phyloP scores from a whole-genome alignment of 306 rosid species.

The Arachis hypogaea region DNA sequence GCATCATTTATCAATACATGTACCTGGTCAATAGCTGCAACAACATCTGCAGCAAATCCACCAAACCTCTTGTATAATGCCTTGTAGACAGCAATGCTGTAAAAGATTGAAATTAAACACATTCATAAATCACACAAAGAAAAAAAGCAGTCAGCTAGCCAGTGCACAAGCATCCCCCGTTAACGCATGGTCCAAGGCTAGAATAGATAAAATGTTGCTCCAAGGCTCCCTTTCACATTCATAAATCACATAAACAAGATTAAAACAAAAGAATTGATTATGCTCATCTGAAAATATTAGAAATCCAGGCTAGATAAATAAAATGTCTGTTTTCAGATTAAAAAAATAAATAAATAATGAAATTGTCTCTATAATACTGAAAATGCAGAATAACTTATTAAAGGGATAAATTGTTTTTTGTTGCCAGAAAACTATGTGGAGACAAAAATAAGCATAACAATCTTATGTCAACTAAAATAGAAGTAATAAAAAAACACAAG shows the following conservation, averaged over 20 bases:
- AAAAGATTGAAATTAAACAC: slow-evolving; percentile 38
- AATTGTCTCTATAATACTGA: neutral
- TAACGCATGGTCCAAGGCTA: no score
- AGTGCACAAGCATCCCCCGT: no score
- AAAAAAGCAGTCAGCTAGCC: no score
- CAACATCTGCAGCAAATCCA: slow-evolving; percentile 99
- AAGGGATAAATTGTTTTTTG: neutral
- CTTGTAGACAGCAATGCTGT: slow-evolving; percentile 92
- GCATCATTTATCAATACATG: slow-evolving; percentile 20
- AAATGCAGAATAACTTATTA: slow-evolving; percentile 1
- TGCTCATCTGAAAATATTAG: slow-evolving; percentile 16
- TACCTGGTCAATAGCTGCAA: slow-evolving; percentile 98
- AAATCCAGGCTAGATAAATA: slow-evolving; percentile 4
- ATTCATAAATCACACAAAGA: slow-evolving; percentile 16
- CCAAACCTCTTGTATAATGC: slow-evolving; percentile 92
- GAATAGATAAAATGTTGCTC: no score
- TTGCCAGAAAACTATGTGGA: slow-evolving; percentile 3
- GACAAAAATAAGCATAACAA: slow-evolving; percentile 4
- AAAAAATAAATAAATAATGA: neutral
- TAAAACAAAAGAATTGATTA: neutral
- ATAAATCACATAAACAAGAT: slow-evolving; percentile 5
- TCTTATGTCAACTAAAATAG: neutral
- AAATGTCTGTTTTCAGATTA: neutral
- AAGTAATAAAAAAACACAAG: neutral
- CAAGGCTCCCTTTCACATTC: neutral